Conservation (phyloP, 2,329 filamentous ascomycete species). For the Akanthomyces dipterigenus region DNA sequence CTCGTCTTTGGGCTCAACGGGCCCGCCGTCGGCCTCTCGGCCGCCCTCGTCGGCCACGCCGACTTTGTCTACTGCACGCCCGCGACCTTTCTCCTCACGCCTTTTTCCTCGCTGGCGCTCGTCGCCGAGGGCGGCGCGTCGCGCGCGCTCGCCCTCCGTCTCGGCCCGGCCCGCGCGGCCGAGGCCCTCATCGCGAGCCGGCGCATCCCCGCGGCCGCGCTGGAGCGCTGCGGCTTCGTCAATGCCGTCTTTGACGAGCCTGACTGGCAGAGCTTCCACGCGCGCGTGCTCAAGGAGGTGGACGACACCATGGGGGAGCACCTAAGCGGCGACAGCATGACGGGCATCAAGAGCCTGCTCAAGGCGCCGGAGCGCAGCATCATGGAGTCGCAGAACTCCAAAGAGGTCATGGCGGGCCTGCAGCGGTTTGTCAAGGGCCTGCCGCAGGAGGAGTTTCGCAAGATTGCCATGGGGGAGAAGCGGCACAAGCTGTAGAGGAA, state of each 20-base stretch:
- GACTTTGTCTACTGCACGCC: slow-evolving; percentile 91
- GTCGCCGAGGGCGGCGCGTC: slow-evolving; percentile 84
- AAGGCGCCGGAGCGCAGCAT: slow-evolving; percentile 63
- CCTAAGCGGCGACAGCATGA: slow-evolving; percentile 69
- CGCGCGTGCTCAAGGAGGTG: slow-evolving; percentile 69
- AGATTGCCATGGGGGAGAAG: slow-evolving; percentile 82
- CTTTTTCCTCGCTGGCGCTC: slow-evolving; percentile 83
- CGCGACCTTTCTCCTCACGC: slow-evolving; percentile 78
- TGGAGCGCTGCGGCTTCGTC: slow-evolving; percentile 72
- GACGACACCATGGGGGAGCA: slow-evolving; percentile 74
- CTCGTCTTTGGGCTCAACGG: slow-evolving; percentile 88
- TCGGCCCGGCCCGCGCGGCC: slow-evolving; percentile 77
- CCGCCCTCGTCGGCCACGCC: slow-evolving; percentile 72
- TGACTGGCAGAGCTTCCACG: slow-evolving; percentile 63
- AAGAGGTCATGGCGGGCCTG: slow-evolving; percentile 80
- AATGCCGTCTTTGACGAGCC: slow-evolving; percentile 70
- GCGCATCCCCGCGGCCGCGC: slow-evolving; percentile 64
- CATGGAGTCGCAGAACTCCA: slow-evolving; percentile 69
- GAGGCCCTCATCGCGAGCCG: slow-evolving; percentile 91
- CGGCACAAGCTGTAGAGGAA: slow-evolving; percentile 73
- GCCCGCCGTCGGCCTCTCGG: slow-evolving; percentile 80
- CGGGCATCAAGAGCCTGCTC: slow-evolving; percentile 80
- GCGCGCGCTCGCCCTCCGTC: slow-evolving; percentile 67
- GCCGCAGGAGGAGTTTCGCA: slow-evolving; percentile 83
- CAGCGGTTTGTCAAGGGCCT: slow-evolving; percentile 72